Percentiles rank a stretch among this genome's conserved stretches.
Evolutionary conservation across 352 stramenopile genomes (phyloP).

Genomic region (Phytopythium ostracodes): DNA sequence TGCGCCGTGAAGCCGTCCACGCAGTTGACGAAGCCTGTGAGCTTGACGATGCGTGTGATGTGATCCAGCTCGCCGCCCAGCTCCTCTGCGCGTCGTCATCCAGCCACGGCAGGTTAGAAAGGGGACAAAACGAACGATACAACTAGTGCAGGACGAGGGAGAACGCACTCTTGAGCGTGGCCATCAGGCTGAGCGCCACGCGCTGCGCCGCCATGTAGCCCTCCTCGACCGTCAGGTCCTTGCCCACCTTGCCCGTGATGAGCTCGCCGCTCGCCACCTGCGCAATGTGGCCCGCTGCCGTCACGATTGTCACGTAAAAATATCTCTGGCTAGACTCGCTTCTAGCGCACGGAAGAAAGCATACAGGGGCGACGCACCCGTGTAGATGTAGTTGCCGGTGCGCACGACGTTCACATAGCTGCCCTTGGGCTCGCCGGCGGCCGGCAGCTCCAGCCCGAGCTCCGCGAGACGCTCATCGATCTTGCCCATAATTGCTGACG

Average conservation of each 20-base stretch:
- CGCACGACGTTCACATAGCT: conserved; percentile 64
- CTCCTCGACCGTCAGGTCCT: conserved; percentile 77
- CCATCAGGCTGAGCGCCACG: conserved; percentile 81
- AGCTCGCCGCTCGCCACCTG: conserved; percentile 41
- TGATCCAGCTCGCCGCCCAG: conserved; percentile 91
- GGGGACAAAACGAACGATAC: background rate
- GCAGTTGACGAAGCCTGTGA: conserved; percentile 96
- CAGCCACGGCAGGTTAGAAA: too few species aligned
- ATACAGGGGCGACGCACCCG: conserved; percentile 20
- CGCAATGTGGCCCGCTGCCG: conserved; percentile 66
- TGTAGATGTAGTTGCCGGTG: conserved; percentile 73
- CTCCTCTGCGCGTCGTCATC: conserved; percentile 35
- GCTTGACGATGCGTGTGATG: conserved; percentile 93
- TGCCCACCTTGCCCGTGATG: conserved; percentile 78
- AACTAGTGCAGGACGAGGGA: background rate
- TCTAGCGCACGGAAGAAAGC: background rate
- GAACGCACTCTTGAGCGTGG: conserved; percentile 75
- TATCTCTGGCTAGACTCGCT: background rate
- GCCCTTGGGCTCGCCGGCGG: conserved; percentile 58
- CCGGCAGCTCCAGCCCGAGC: conserved; percentile 66
- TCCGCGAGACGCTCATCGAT: conserved; percentile 62
- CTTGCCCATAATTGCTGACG: conserved; percentile 20
- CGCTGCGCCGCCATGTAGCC: conserved; percentile 80
- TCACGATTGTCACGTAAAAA: background rate
- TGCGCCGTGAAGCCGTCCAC: conserved; percentile 91